Evolutionary conservation across 257 asterid genomes (phyloP).

Genomic region (Hygrophila difformis): DNA sequence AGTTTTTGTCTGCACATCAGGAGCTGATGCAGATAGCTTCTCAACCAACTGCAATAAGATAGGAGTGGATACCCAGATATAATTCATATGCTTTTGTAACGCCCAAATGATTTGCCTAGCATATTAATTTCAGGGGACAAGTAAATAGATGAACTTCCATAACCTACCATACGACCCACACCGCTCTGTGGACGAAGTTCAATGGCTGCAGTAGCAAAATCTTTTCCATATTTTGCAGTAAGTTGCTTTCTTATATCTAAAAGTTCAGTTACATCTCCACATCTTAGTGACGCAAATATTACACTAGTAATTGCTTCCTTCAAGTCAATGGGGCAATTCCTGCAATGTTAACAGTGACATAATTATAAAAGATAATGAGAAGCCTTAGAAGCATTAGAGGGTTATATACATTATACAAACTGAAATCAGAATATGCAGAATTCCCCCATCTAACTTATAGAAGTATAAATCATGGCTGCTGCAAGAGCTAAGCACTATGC

Average conservation of each 20-base stretch:
- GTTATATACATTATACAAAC: constrained; percentile 11
- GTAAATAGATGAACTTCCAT: no score
- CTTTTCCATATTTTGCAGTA: constrained; percentile 85
- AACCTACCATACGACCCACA: constrained; percentile 80
- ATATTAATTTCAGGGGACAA: no score
- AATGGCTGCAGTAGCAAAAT: constrained; percentile 65
- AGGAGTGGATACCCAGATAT: background rate
- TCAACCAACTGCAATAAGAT: constrained; percentile 62
- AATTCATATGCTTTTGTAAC: no score
- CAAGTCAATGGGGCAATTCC: constrained; percentile 92
- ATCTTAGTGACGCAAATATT: constrained; percentile 86
- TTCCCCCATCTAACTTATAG: background rate
- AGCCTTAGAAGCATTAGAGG: constrained; percentile 17
- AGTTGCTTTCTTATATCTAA: constrained; percentile 68
- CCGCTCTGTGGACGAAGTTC: constrained; percentile 95
- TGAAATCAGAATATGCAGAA: constrained; percentile 5
- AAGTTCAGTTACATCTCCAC: constrained; percentile 96
- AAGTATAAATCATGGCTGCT: background rate
- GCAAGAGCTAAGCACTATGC: constrained; percentile 8
- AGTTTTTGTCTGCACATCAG: constrained; percentile 72
- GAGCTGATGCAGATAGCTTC: constrained; percentile 81
- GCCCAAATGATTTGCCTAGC: no score
- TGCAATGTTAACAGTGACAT: constrained; percentile 15
- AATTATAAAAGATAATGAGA: constrained; percentile 9
- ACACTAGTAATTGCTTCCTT: constrained; percentile 92